Evolutionary conservation across 1,284 basidiomycete species (phyloP).

Genomic region (Puccinia brachypodii): DNA sequence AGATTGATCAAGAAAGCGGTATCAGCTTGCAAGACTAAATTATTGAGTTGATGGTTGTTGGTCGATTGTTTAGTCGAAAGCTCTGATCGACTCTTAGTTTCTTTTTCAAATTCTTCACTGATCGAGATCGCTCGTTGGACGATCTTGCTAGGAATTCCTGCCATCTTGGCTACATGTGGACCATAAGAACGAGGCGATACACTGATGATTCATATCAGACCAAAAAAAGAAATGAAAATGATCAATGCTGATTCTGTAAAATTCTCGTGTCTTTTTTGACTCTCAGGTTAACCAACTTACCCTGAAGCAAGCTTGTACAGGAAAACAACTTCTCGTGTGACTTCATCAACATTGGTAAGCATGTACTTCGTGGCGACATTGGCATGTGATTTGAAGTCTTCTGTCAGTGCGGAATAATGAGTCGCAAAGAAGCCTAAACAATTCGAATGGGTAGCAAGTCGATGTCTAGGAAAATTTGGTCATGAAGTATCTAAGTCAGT

Average conservation of each 20-base stretch:
- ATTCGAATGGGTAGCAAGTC: slow-evolving; percentile 83
- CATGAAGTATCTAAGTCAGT: neutral
- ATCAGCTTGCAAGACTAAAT: slow-evolving; percentile 36
- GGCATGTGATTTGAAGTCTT: slow-evolving; percentile 84
- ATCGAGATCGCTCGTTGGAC: slow-evolving; percentile 82
- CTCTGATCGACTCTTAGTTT: slow-evolving; percentile 60
- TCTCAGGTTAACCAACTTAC: slow-evolving; percentile 65
- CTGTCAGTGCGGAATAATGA: slow-evolving; percentile 81
- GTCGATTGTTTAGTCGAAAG: neutral
- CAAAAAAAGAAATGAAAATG: neutral
- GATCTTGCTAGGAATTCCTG: slow-evolving; percentile 57
- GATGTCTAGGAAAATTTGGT: slow-evolving; percentile 73
- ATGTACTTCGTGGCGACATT: slow-evolving; percentile 93
- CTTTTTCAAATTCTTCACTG: slow-evolving; percentile 75
- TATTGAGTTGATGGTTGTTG: neutral
- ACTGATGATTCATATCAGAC: slow-evolving; percentile 14
- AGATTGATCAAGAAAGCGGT: slow-evolving; percentile 31
- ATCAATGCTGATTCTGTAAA: neutral
- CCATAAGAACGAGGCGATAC: slow-evolving; percentile 54
- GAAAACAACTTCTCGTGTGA: slow-evolving; percentile 82
- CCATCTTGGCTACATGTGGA: slow-evolving; percentile 53
- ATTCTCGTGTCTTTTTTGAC: neutral
- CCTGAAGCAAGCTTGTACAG: slow-evolving; percentile 88
- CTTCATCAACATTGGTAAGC: slow-evolving; percentile 86
- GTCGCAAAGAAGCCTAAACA: slow-evolving; percentile 70